Conservation (phyloP, 2,329 filamentous ascomycete species). For the Aspergillus quadricinctus region DNA sequence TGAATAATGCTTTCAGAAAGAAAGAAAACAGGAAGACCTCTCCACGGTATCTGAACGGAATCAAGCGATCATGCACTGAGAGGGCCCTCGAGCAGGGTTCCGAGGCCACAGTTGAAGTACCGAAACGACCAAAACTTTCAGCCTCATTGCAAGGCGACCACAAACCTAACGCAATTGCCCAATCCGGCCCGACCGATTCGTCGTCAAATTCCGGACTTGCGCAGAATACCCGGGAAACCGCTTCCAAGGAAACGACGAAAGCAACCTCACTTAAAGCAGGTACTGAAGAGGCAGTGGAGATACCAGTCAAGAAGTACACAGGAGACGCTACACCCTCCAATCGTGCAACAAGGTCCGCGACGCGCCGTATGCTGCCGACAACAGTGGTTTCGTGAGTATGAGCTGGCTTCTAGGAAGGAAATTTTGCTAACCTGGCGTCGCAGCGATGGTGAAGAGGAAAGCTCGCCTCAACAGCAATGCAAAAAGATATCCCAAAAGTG, state of each 20-base stretch:
- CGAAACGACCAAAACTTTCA: slow-evolving; percentile 29
- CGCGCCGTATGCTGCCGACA: slow-evolving; percentile 14
- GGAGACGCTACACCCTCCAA: slow-evolving; percentile 1
- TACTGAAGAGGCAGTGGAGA: slow-evolving; percentile 14
- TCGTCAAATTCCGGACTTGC: slow-evolving; percentile 1
- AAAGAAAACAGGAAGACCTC: neutral
- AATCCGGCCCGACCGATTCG: neutral
- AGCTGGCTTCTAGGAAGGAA: neutral
- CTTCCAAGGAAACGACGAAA: slow-evolving; percentile 5
- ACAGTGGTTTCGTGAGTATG: slow-evolving; percentile 18
- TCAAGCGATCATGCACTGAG: slow-evolving; percentile 15
- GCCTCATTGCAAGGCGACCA: slow-evolving; percentile 23
- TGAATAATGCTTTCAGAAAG: slow-evolving; percentile 29
- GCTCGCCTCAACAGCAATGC: slow-evolving; percentile 3
- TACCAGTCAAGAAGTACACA: slow-evolving; percentile 28
- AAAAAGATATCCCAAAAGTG: slow-evolving; percentile 17
- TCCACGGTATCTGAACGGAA: slow-evolving; percentile 1
- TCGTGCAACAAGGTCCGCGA: slow-evolving; percentile 30
- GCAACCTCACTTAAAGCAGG: slow-evolving; percentile 7
- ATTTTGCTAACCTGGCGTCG: slow-evolving; percentile 3
- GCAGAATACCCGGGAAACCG: neutral
- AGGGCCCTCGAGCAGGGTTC: slow-evolving; percentile 3
- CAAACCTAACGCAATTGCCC: slow-evolving; percentile 3
- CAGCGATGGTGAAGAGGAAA: slow-evolving; percentile 16
- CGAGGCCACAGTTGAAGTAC: slow-evolving; percentile 5